Evolutionary conservation across 352 stramenopile species (phyloP), one percentile per base, ranked within the genome.

Genomic region (Peronosclerospora sorghi): DNA sequence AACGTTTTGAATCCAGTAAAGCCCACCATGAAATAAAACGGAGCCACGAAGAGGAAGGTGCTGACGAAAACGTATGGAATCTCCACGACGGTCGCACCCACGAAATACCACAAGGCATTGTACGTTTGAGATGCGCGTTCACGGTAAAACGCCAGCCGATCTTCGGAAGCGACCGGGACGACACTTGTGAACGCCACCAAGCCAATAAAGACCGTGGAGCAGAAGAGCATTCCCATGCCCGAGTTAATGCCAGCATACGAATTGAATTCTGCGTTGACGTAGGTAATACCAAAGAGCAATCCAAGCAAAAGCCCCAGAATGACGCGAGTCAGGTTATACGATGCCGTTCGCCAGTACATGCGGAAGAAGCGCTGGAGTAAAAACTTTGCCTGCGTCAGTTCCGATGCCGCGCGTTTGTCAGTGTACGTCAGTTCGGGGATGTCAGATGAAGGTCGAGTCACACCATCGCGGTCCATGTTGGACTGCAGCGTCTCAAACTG

Each of bases 71-170:
- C 52, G 42, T 96, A 96, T 59, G 52, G 52, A 9, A 60, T 40
- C 34, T 62, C 54, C 10, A 58, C 45, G 8, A 62, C 38, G 0
- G 38, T 48, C 9, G 45, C 26, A 0, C 15, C 48, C 1, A 62
- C 26, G 13, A 56, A 61, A 23, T 61, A 61, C 53, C 53, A 56
- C 8, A 56, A 17, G 6, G 53, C 43, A 23, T 58, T 62, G 20
- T 58, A 62, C 1, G 87, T 91, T 26, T 79, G 48, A 1, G 72
- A 59, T 7, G 74, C 69, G 17, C 85, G 77, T 48, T 96, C 84
- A 12, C 80, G 61, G 60, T 96, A 96, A 36, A 85, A 97, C 19
- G 75, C 73, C 17, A 74, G 67, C n/a, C 86, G 66, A 28, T 94
- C 71, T 27, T 75, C 56, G 41, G 79, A 62, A 45, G 86, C 68